These are phyloP conservation scores for Aspergillus nomiae DNA, from an alignment of 2,329 filamentous ascomycete species.

Conservation along the genomic window DNA sequence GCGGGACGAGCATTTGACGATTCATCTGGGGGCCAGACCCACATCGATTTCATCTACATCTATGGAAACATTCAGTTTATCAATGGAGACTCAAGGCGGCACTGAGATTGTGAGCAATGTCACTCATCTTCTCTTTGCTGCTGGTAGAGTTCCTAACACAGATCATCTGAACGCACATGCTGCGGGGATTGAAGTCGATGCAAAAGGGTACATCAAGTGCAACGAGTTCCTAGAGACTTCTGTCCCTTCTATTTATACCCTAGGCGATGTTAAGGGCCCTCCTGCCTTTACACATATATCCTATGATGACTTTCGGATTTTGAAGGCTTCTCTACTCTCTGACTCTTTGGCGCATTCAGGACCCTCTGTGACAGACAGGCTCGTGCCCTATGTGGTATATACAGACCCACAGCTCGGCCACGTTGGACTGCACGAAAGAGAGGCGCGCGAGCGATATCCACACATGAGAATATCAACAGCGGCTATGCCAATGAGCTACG, in stretches of 20 bases:
- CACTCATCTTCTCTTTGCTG: not conserved
- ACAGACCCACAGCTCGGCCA: constrained; percentile 12
- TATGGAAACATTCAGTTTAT: not conserved
- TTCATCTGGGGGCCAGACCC: not conserved
- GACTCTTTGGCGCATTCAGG: not conserved
- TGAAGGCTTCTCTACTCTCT: not conserved
- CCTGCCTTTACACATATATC: constrained; percentile 12
- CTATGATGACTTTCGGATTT: constrained; percentile 9
- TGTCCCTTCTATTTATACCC: not conserved
- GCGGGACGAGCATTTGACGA: not conserved
- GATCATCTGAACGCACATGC: not conserved
- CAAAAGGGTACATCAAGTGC: not conserved
- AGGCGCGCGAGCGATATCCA: constrained; percentile 5
- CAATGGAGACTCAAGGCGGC: not conserved
- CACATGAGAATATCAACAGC: not conserved
- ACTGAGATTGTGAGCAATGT: not conserved
- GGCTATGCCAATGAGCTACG: constrained; percentile 5
- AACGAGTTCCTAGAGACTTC: constrained; percentile 8
- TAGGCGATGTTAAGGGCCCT: constrained; percentile 11
- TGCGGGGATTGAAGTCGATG: not conserved
- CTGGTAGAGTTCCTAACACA: not conserved
- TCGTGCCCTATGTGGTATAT: constrained; percentile 10
- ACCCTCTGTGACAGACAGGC: not conserved
- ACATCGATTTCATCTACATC: not conserved
- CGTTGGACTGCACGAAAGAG: constrained; percentile 9